Conservation (phyloP, 345 rosid genomes). For the Rubroshorea leprosula region DNA sequence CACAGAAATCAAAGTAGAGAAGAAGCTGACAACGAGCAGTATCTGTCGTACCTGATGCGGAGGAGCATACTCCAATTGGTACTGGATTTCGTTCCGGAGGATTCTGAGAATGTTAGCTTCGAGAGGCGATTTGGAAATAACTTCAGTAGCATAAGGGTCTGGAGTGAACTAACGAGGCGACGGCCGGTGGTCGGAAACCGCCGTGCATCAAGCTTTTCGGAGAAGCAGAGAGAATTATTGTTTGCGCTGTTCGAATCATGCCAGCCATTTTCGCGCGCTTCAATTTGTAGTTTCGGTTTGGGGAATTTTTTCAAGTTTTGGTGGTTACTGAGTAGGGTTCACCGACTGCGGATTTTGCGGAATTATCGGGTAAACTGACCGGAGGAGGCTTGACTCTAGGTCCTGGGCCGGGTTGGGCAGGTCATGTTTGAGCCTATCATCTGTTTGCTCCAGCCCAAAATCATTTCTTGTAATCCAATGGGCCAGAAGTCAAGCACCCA, state of each 20-base stretch:
- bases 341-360: not conserved
- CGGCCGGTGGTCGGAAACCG: slow-evolving; percentile 29
- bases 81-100: not conserved
- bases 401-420: no score
- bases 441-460: no score
- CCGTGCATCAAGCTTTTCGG: slow-evolving; percentile 17
- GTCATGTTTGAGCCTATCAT: no score
- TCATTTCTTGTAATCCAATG: no score
- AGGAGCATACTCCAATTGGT: not conserved
- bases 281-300: not conserved
- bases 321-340: not conserved
- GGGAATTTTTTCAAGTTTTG: not conserved
- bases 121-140: no score
- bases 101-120: not conserved
- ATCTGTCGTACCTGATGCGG: not conserved
- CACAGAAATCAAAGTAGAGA: not conserved
- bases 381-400: no score
- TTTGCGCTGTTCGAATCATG: slow-evolving; percentile 2
- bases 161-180: not conserved
- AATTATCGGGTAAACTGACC: no score
- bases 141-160: not conserved
- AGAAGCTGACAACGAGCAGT: not conserved
- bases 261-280: not conserved
- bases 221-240: slow-evolving; percentile 41
- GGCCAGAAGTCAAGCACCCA: no score